These are phyloP conservation scores for Aurifilum marmelostoma DNA, from an alignment of 2,329 filamentous ascomycete genomes.

Conservation along the genomic window DNA sequence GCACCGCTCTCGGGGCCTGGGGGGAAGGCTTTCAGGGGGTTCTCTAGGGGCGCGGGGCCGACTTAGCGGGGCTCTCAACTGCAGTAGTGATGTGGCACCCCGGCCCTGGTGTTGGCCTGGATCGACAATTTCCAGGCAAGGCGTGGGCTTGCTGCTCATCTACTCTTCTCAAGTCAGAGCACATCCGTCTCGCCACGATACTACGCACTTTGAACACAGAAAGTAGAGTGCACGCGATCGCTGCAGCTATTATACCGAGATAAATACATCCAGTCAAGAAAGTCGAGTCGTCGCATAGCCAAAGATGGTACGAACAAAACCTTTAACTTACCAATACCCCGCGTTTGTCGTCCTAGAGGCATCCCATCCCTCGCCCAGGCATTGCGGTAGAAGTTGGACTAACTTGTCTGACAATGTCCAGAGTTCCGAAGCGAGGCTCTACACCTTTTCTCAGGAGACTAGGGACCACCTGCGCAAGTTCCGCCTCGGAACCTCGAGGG, in stretches of 20 bases:
- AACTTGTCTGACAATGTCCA: constrained; percentile 31
- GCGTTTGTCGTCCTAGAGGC: not conserved
- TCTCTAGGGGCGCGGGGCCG: constrained; percentile 10
- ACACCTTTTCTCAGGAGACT: constrained; percentile 89
- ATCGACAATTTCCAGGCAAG: not conserved
- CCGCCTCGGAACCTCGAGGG: constrained; percentile 84
- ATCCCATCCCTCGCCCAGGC: not conserved
- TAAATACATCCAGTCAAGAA: not conserved
- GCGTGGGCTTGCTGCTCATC: not conserved
- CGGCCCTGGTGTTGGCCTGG: not conserved
- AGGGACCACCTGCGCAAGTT: constrained; percentile 93
- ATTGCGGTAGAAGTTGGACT: not conserved
- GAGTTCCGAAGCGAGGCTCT: constrained; percentile 84
- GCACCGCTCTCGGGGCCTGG: constrained; percentile 11
- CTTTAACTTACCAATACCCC: not conserved
- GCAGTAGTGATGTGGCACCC: constrained; percentile 2
- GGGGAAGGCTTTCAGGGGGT: not conserved
- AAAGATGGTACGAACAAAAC: constrained; percentile 24
- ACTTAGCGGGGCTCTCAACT: constrained; percentile 20
- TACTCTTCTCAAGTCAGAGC: not conserved
- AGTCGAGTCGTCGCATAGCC: not conserved
- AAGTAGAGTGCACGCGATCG: not conserved
- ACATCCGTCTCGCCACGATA: not conserved
- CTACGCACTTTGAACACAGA: not conserved
- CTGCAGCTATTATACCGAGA: not conserved